Percentiles rank a stretch among this genome's conserved stretches.
Evolutionary conservation across 352 stramenopile genomes (phyloP).

Genomic region (Pythium volutum): DNA sequence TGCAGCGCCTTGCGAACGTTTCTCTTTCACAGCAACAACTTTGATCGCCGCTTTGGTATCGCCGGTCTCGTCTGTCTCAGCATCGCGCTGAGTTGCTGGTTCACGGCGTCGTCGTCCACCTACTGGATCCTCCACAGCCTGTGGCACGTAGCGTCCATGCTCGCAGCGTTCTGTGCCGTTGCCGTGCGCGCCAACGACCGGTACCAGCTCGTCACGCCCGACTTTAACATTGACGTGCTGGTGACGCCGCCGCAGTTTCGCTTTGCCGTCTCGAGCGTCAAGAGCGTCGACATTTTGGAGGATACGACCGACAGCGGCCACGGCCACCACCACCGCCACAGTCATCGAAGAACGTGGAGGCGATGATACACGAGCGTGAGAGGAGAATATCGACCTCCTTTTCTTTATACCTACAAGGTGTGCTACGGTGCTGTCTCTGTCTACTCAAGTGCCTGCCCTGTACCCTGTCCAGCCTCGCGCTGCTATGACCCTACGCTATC

Average conservation of each 20-base stretch:
- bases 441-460: background rate
- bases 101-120: conserved; percentile 22
- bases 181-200: conserved; percentile 28
- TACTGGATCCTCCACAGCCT: conserved; percentile 40
- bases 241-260: conserved; percentile 20
- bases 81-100: conserved; percentile 30
- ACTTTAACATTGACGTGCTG: conserved; percentile 33
- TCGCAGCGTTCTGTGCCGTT: conserved; percentile 30
- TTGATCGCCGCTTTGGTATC: conserved; percentile 29
- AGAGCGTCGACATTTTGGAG: conserved; percentile 26
- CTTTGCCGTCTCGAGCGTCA: conserved; percentile 25
- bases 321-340: background rate
- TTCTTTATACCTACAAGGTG: conserved; percentile 19
- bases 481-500: conserved; percentile 7
- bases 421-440: conserved; percentile 6
- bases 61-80: conserved; percentile 20
- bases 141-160: conserved; percentile 38
- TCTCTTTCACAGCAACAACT: conserved; percentile 34
- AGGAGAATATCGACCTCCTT: background rate
- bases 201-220: conserved; percentile 30
- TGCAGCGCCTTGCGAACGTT: conserved; percentile 27
- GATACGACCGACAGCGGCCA: conserved; percentile 15
- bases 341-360: conserved; percentile 7
- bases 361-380: background rate
- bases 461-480: background rate